A percentile compares a stretch with the other conserved stretches of the same genome.
Conservation (phyloP, 768 basidiomycete species). For the Tubosaeta brunneosetosa region DNA sequence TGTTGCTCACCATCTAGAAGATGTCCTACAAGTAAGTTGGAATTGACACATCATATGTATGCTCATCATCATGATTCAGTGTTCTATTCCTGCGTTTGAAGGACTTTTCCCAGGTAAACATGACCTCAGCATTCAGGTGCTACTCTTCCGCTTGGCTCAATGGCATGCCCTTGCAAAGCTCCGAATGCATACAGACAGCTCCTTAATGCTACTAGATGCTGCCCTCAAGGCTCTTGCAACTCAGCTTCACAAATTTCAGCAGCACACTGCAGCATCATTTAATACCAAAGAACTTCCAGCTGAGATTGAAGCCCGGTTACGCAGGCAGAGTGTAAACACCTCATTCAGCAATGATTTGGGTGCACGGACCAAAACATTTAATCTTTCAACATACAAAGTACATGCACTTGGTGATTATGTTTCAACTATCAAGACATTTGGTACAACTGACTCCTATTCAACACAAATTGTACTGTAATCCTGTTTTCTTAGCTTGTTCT, state of each 20-base stretch:
- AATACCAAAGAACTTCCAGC: no score
- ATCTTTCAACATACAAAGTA: no score
- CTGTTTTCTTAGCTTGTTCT: no score
- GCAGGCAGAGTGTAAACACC: no score
- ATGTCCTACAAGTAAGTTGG: slow-evolving; percentile 38
- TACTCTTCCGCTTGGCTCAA: not conserved
- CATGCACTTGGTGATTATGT: not conserved
- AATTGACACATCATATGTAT: no score
- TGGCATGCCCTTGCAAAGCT: slow-evolving; percentile 4
- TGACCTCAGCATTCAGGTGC: slow-evolving; percentile 10
- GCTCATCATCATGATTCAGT: slow-evolving; percentile 28
- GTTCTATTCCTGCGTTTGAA: slow-evolving; percentile 21
- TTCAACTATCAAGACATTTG: no score
- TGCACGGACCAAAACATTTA: not conserved
- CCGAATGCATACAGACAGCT: not conserved
- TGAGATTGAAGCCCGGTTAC: no score
- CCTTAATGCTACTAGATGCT: not conserved
- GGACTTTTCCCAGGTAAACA: slow-evolving; percentile 18
- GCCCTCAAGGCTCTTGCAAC: no score
- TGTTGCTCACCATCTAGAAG: slow-evolving; percentile 39
- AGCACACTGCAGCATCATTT: no score
- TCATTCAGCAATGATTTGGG: no score
- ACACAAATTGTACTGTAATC: no score
- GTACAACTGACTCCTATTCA: slow-evolving; percentile 17
- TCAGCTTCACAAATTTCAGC: no score